These are phyloP conservation scores for Leptoxyphium fumago DNA, from an alignment of 2,329 filamentous ascomycete genomes.

Conservation along the genomic window DNA sequence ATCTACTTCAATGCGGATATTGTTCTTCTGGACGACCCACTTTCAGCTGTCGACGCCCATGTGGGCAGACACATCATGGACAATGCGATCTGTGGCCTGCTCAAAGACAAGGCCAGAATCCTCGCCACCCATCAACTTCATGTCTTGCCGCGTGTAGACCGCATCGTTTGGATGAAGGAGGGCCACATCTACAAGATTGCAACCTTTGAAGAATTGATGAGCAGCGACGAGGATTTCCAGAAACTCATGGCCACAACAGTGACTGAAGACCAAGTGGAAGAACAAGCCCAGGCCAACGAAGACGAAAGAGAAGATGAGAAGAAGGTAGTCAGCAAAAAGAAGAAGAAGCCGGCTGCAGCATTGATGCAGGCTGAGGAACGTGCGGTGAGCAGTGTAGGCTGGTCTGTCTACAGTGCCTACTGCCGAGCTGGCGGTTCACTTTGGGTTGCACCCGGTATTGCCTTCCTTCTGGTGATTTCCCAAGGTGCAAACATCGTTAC, in stretches of 20 bases:
- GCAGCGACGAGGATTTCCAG: conserved; percentile 60
- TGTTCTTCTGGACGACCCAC: conserved; percentile 48
- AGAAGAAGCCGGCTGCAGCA: conserved; percentile 34
- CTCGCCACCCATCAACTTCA: conserved; percentile 91
- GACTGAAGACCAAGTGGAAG: conserved; percentile 42
- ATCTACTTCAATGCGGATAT: conserved; percentile 52
- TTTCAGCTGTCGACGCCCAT: conserved; percentile 44
- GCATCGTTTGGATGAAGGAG: conserved; percentile 85
- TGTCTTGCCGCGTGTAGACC: conserved; percentile 77
- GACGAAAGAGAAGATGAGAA: conserved; percentile 41
- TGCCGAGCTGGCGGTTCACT: conserved; percentile 59
- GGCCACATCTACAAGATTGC: conserved; percentile 74
- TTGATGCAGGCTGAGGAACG: conserved; percentile 65
- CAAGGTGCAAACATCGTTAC: conserved; percentile 79
- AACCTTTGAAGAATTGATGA: conserved; percentile 80
- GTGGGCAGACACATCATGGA: conserved; percentile 68
- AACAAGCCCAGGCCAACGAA: conserved; percentile 31
- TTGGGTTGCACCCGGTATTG: conserved; percentile 48
- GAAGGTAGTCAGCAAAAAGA: conserved; percentile 41
- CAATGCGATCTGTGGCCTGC: conserved; percentile 75
- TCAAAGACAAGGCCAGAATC: conserved; percentile 79
- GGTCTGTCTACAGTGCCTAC: conserved; percentile 67
- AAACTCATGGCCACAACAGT: conserved; percentile 69
- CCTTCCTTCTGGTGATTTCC: conserved; percentile 52
- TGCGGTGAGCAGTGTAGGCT: conserved; percentile 62